Base-by-base conservation (phyloP, 805 yeast species). In the Ogataea naganishii region DNA sequence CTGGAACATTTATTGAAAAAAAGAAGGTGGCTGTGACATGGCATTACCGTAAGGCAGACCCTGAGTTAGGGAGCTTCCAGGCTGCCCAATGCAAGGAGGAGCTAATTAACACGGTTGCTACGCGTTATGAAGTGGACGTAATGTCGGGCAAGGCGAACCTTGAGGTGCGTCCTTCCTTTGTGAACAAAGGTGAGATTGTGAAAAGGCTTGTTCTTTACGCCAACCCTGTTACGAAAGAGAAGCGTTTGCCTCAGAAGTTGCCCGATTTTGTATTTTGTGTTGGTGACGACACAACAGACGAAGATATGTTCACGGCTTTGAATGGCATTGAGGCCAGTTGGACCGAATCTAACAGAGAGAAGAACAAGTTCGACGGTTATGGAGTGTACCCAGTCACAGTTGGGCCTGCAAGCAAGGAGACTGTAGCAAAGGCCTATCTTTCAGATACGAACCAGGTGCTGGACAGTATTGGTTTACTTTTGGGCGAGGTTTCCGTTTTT, bases 91-190 rank as follows among this genome's bases (percentile, higher is more conserved):
- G 92, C 47, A 70, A 78, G 37, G 65, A 75, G 14, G 79, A 78
- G 36, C 57, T 92, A 38, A 60, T 66, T 35, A 62, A 60, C 12
- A 67, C 77, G 2, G 70, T 88, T 8, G 80, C 71, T 3, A 56
- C 54, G 18, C 68, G 70, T 14, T 81, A 74, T 47, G 95, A 85
- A 37, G 80, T 92, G 24, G 98, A 92, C 49, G 92, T 92, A 11
- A 89, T 92, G 96, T 67, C 80, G 10, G 99, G 99, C 27, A 92
- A 92, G 58, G 97, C 97, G 19, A 92, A 92, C 49, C 71, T 92
- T 26, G 99, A 92, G 58, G 97, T 92, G n/a, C 69, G 98, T 39
- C 99, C 99, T 10, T 73, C 75, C 36, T 82, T 86, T 52, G 85
- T 89, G 32, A 92, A 92, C 62, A 92, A 92, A 56, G 99, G 99